Percentiles rank a stretch among this genome's conserved stretches.
These are phyloP conservation scores for Elaeis guineensis DNA, from an alignment of 176 grass and related monocot genomes.

Conservation along the genomic window DNA sequence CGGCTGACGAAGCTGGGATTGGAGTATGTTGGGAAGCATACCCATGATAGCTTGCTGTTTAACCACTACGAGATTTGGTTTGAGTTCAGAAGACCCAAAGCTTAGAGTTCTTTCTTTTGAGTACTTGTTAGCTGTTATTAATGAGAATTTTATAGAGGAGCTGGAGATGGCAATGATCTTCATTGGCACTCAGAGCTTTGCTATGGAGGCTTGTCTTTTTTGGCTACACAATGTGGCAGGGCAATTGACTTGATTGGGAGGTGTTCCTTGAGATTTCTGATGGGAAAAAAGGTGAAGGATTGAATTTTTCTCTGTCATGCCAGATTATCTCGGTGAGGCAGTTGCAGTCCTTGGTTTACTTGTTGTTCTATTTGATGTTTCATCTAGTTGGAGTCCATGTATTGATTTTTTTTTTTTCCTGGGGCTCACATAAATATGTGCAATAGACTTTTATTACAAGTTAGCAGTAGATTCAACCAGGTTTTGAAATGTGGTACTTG, in stretches of 20 bases:
- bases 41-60: slow-evolving; percentile 91
- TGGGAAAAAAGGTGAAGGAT: too few relatives aligned
- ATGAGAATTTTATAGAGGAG: slow-evolving; percentile 3
- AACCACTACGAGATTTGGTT: slow-evolving; percentile 98
- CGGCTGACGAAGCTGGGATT: slow-evolving; percentile 52
- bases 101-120: slow-evolving; percentile 26
- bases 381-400: not conserved
- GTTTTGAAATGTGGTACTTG: too few relatives aligned
- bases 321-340: slow-evolving; percentile 2
- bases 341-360: not conserved
- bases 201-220: too few relatives aligned
- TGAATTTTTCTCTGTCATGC: not conserved
- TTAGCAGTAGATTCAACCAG: slow-evolving; percentile 1
- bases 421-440: not conserved
- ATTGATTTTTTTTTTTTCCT: not conserved
- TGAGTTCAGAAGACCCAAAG: slow-evolving; percentile 59
- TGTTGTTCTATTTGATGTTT: not conserved
- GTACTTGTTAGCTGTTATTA: slow-evolving; percentile 19
- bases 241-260: too few relatives aligned
- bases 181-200: not conserved
- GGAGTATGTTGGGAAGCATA: slow-evolving; percentile 60
- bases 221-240: too few relatives aligned
- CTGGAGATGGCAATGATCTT: slow-evolving; percentile 1
- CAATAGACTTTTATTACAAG: not conserved
- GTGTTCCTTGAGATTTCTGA: too few relatives aligned